Base-by-base conservation (phyloP, 208 protist species). In the Leishmania tarentolae region DNA sequence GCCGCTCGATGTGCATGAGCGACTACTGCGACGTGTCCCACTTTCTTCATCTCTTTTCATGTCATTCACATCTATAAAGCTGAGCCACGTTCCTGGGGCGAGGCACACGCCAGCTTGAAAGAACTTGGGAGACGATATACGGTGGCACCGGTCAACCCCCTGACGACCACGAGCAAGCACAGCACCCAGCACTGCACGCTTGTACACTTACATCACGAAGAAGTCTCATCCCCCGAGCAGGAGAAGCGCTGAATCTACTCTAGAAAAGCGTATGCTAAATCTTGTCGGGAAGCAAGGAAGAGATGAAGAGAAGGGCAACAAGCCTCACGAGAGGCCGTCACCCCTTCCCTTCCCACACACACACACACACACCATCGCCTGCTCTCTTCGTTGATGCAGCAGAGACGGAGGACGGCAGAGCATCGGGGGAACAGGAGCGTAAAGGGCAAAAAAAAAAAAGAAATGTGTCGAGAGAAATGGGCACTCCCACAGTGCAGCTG, bases 401-500 rank as follows among this genome's bases (percentile, higher is more conserved):
- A 35, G 63, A 24, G 63, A 40, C 31, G 17, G 19, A 2, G 37
- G 52, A 17, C 11, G 15, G 6, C 19, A 13, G 21, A 19, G 28
- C 6, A 15, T 15, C 19, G 37, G 13, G 72, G 5, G 46, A 11
- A n/a, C n/a, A n/a, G 42, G 44, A 40, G 37, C 50, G 50, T 0
- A 17, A 53, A 4, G 56, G 56, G 46, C 44, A 24, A 52, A 59
- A 56, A 74, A 70, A 82, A 68, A 82, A 66, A 70, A 40, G 28
- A 57, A 80, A 15, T 1, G 46, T 46, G 66, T 2, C 69, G 44
- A 50, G 11, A 44, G 28, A 50, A 44, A 50, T 24, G 44, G 2
- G 19, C 40, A 19, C 46, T 24, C 21, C 24, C 9, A n/a, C 44
- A 17, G 28, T 53, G 69, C 69, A 52, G 24, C 69, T 53, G 9